Evolutionary conservation across 352 stramenopile genomes (phyloP), one percentile per base, ranked within the genome.

Genomic region (Thalassiosira mediterranea): DNA sequence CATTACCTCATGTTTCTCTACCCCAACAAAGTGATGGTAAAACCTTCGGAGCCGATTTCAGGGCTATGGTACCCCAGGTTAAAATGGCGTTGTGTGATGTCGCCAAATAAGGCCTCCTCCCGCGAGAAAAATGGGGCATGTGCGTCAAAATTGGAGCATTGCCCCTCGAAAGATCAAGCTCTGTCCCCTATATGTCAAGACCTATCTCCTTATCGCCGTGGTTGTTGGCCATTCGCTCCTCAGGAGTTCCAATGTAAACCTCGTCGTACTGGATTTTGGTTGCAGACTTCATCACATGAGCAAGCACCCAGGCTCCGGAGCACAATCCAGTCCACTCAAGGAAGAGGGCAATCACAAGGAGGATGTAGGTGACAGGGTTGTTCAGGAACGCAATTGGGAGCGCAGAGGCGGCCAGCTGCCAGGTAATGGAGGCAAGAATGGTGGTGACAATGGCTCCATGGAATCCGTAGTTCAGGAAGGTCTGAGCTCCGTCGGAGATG

Each of bases 241-340:
- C 81, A 15, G 84, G 65, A 29, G 79, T 87, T 60, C 78, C 81
- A 73, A 89, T 47, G 53, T 91, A 91, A 0, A 88, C 82, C 56
- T 89, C 81, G 49, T 91, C 85, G 23, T 67, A 68, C 58, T 91
- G 69, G 56, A 85, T 81, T 11, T 65, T 58, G 34, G 47, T 52
- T 47, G 79, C 59, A 25, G 62, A 72, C 48, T 83, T 85, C 29
- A 85, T 68, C 58, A 87, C 29, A 1, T 46, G 19, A 3, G 72
- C 85, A 25, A 91, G 59, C 29, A 89, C 83, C 85, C 85, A 91
- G 3, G 85, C 66, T 34, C 59, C 79, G 23, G 53, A 38, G 57
- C 82, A 91, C 42, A 91, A 64, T 60, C 85, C 85, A 65, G 80
- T 91, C 0, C 57, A 54, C 58, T 91, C 85, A 13, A 91, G 61